These are phyloP conservation scores for Ceratocystis cubensis DNA, from an alignment of 2,329 filamentous ascomycete species.

Conservation along the genomic window DNA sequence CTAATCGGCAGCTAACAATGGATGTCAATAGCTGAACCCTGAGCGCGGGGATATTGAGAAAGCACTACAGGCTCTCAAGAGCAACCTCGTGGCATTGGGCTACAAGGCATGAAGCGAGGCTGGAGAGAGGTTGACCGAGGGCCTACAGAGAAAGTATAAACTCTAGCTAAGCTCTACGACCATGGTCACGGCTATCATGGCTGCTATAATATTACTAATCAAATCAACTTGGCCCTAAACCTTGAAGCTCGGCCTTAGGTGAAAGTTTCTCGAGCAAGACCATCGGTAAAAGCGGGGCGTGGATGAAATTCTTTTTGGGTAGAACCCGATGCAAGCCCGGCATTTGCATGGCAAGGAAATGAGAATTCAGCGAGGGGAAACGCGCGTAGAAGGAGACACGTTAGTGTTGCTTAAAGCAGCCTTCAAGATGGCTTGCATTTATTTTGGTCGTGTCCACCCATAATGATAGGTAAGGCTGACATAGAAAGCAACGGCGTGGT, in stretches of 20 bases:
- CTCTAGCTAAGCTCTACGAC: neutral
- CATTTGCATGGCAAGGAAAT: neutral
- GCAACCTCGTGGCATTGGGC: slow-evolving; percentile 61
- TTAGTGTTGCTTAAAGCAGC: neutral
- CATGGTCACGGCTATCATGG: too few species aligned
- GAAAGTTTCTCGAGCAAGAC: slow-evolving; percentile 12
- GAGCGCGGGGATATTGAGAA: slow-evolving; percentile 70
- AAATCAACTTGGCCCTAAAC: neutral
- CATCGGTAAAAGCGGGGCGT: slow-evolving; percentile 12
- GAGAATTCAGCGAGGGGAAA: neutral
- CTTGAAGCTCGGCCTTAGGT: neutral
- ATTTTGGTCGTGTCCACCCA: neutral
- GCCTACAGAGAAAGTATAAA: neutral
- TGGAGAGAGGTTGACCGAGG: neutral
- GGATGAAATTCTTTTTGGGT: neutral
- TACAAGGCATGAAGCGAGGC: slow-evolving; percentile 29
- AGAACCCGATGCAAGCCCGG: neutral
- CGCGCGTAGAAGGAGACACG: neutral
- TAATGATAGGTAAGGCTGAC: neutral
- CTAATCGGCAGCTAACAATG: neutral
- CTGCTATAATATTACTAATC: neutral
- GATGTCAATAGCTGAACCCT: slow-evolving; percentile 49
- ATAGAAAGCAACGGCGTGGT: too few species aligned
- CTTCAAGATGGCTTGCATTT: too few species aligned
- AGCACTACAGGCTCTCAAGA: slow-evolving; percentile 65